Percentiles rank a stretch among this genome's conserved stretches.
phyloP scores from a whole-genome alignment of 208 protist genomes.

The Acanthamoeba lenticulata region DNA sequence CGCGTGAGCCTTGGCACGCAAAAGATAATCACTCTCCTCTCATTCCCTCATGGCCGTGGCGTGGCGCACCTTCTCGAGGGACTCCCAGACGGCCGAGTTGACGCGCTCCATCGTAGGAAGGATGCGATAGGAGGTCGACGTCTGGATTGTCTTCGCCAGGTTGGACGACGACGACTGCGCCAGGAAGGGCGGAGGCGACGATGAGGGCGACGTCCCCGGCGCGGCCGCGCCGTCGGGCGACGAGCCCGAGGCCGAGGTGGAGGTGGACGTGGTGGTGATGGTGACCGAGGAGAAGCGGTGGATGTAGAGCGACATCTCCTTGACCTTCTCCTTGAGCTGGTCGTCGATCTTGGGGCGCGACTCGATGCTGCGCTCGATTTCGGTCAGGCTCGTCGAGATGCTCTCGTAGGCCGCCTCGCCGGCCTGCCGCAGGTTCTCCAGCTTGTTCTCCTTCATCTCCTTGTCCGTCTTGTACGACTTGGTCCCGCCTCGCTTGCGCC shows the following conservation, averaged over 20 bases:
- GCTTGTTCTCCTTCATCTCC: constrained; percentile 43
- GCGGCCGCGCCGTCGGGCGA: background rate
- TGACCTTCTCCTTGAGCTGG: constrained; percentile 43
- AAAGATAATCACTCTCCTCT: too few relatives aligned
- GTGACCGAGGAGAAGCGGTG: constrained; percentile 37
- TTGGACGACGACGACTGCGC: background rate
- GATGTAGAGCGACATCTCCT: constrained; percentile 42
- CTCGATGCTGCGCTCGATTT: constrained; percentile 25
- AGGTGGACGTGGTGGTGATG: constrained; percentile 8
- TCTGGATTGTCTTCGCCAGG: background rate
- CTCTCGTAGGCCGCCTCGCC: constrained; percentile 36
- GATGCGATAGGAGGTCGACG: constrained; percentile 38
- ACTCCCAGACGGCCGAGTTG: constrained; percentile 25
- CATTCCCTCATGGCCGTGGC: too few relatives aligned
- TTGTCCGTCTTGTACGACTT: constrained; percentile 1
- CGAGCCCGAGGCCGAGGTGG: background rate
- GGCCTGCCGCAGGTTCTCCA: constrained; percentile 4
- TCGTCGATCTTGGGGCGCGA: background rate
- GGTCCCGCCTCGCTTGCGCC: background rate
- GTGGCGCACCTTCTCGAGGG: background rate
- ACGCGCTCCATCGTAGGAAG: constrained; percentile 4
- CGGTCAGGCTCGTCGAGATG: background rate
- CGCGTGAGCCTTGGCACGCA: too few relatives aligned
- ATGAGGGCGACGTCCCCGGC: background rate
- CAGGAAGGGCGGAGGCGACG: background rate